A percentile compares a stretch with the other conserved stretches of the same genome.
Conservation (phyloP, 257 asterid species). For the Gentiana straminea region DNA sequence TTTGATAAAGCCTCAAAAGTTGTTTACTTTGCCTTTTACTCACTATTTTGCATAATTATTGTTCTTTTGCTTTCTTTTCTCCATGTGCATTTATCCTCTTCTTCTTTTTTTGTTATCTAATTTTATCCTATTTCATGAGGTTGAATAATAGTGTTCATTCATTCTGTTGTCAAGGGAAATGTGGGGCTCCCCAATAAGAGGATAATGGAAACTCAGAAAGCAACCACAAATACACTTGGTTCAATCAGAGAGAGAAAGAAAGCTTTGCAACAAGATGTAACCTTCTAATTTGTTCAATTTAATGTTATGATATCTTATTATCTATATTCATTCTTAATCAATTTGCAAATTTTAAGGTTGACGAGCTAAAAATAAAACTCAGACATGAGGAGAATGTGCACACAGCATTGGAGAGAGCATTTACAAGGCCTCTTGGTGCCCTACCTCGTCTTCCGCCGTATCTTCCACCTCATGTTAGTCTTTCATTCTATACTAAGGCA, state of each 20-base stretch:
- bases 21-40: no score
- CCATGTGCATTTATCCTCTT: no score
- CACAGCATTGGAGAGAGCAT: slow-evolving; percentile 86
- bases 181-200: no score
- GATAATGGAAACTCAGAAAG: slow-evolving; percentile 39
- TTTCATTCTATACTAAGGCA: no score
- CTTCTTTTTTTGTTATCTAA: no score
- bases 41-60: no score
- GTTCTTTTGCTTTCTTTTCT: no score
- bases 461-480: slow-evolving; percentile 73
- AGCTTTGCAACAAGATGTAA: slow-evolving; percentile 80
- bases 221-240: slow-evolving; percentile 28
- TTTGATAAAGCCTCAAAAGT: no score
- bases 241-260: slow-evolving; percentile 54
- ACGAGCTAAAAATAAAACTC: slow-evolving; percentile 72
- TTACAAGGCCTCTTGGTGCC: slow-evolving; percentile 79
- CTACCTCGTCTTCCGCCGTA: slow-evolving; percentile 94
- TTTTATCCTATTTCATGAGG: no score
- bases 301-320: not conserved
- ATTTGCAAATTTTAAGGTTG: slow-evolving; percentile 47
- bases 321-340: slow-evolving; percentile 1
- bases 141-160: no score
- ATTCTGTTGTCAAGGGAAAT: no score
- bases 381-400: slow-evolving; percentile 88
- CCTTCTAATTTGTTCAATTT: no score